Evolutionary conservation across 805 yeast species (phyloP).

Genomic region (Candida chauliodis): DNA sequence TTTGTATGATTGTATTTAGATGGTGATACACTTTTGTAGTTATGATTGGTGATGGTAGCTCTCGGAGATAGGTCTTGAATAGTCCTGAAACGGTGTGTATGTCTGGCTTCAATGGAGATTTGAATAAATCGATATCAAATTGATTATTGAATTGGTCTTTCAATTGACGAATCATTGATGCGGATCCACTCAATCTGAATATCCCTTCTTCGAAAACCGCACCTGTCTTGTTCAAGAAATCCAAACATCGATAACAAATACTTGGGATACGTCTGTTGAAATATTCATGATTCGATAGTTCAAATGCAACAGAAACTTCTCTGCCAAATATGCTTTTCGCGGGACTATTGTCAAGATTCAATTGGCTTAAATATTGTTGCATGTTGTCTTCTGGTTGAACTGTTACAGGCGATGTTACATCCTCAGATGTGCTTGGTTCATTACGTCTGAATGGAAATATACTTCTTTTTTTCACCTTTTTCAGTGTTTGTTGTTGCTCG

Average conservation of each 20-base stretch:
- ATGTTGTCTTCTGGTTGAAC: slow-evolving; percentile 13
- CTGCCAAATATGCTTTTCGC: slow-evolving; percentile 59
- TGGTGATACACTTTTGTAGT: slow-evolving; percentile 45
- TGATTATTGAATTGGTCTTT: slow-evolving; percentile 65
- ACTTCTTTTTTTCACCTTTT: slow-evolving; percentile 52
- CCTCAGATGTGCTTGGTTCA: slow-evolving; percentile 6
- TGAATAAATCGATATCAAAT: slow-evolving; percentile 65
- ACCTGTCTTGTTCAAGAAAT: slow-evolving; percentile 57
- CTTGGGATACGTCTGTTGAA: slow-evolving; percentile 60
- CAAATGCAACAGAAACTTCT: slow-evolving; percentile 50
- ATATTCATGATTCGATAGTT: slow-evolving; percentile 47
- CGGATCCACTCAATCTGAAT: slow-evolving; percentile 87
- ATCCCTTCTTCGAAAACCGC: slow-evolving; percentile 89
- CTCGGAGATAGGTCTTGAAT: slow-evolving; percentile 77
- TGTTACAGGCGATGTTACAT: not conserved
- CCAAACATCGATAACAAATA: slow-evolving; percentile 71
- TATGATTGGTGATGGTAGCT: slow-evolving; percentile 66
- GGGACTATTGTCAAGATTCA: slow-evolving; percentile 31
- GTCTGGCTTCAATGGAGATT: slow-evolving; percentile 50
- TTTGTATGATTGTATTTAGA: slow-evolving; percentile 21
- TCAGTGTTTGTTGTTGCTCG: slow-evolving; percentile 15
- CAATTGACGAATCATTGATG: slow-evolving; percentile 64
- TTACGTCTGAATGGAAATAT: slow-evolving; percentile 48
- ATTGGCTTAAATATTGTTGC: slow-evolving; percentile 30
- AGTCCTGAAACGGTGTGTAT: slow-evolving; percentile 86